Evolutionary conservation across 2,329 filamentous ascomycete species (phyloP), one percentile per base, ranked within the genome.

Genomic region (Peltaster fructicola): DNA sequence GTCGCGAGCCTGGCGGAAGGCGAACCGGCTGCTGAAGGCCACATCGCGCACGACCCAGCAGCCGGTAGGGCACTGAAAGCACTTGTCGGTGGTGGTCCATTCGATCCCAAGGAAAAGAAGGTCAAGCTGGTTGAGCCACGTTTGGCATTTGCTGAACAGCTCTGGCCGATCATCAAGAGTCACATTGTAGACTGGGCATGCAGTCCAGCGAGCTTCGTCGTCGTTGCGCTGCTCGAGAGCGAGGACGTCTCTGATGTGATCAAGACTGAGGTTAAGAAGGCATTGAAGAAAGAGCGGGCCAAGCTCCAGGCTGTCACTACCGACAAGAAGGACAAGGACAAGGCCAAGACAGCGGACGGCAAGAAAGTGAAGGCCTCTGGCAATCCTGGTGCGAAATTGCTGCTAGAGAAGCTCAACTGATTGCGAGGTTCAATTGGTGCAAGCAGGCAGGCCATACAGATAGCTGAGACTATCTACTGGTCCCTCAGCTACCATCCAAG

Each of bases 11-110:
- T 64, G 6, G 53, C 52, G 1, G 38, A 30, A 5, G 40, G 52
- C 20, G 39, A 51, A 33, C 46, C 53, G 8, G 48, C 49, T 10
- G 53, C 51, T 9, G 54, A 59, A 26, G 51, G 47, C 14, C 74
- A 81, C 44, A 60, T 76, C 27, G 65, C 70, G 14, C 58, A 65
- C 40, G 63, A 65, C 17, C 46, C 69, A 1, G 63, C 62, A 38
- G 76, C 71, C 19, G 81, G 79, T 9, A 74, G 81, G 30, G 76
- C 93, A 73, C 65, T 95, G 41, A 93, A 92, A 57, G 76, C 76
- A 0, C 65, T 98, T 6, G 82, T 93, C 13, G 74, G 81, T 27
- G 88, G 88, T 20, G 88, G 90, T 14, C 73, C 71, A 30, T 98
- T 78, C 46, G 81, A 95, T 51, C 68, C 69, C 32, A 63, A 63